A percentile compares a stretch with the other conserved stretches of the same genome.
Conservation (phyloP, 1,284 basidiomycete genomes). For the Coniophora puteana region DNA sequence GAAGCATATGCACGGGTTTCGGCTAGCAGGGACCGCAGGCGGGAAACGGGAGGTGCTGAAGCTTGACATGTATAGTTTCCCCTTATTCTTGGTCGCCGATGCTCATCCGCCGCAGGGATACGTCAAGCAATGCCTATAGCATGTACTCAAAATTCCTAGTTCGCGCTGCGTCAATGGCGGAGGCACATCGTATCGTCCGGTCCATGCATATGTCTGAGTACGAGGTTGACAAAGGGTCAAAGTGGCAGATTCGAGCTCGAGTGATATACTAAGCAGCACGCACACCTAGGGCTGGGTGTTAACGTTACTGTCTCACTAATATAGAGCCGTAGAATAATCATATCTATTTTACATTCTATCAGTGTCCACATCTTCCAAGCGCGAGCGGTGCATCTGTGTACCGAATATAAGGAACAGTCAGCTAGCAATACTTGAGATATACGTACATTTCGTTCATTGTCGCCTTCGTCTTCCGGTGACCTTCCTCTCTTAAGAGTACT, state of each 20-base stretch:
- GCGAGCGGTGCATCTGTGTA: conserved; percentile 46
- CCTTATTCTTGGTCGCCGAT: neutral
- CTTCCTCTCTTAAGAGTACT: conserved; percentile 58
- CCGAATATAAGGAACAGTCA: conserved; percentile 9
- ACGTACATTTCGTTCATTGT: conserved; percentile 51
- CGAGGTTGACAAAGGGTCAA: conserved; percentile 31
- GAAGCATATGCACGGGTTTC: conserved; percentile 39
- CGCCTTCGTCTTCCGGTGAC: conserved; percentile 70
- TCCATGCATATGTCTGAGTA: conserved; percentile 56
- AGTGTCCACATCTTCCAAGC: conserved; percentile 57
- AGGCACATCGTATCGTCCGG: conserved; percentile 66
- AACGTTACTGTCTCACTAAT: neutral
- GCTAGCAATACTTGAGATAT: conserved; percentile 1
- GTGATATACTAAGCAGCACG: conserved; percentile 48
- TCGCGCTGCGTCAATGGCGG: conserved; percentile 49
- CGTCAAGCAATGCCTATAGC: conserved; percentile 34
- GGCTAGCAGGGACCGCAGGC: conserved; percentile 35
- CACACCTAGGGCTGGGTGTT: no score
- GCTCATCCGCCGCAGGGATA: conserved; percentile 3
- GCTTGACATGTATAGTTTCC: conserved; percentile 43
- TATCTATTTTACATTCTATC: conserved; percentile 54
- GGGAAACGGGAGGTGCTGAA: conserved; percentile 41
- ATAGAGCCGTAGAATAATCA: conserved; percentile 9
- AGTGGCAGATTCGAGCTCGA: conserved; percentile 50
- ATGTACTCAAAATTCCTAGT: conserved; percentile 50